phyloP scores from a whole-genome alignment of 2,329 filamentous ascomycete genomes.

The Drechslerella coelobrocha region DNA sequence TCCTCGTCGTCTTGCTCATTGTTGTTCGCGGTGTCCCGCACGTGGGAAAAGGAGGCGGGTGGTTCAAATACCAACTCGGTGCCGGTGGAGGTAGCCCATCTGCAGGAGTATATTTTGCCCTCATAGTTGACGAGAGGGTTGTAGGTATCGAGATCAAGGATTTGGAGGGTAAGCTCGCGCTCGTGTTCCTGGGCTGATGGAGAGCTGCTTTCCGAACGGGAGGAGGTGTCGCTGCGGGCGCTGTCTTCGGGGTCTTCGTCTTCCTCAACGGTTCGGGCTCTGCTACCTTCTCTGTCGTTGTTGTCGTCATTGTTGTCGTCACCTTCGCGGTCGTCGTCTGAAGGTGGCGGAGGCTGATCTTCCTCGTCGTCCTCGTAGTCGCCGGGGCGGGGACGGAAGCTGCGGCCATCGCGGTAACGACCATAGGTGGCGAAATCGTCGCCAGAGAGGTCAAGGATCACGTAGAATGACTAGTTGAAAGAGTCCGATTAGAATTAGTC shows the following conservation, averaged over 20 bases:
- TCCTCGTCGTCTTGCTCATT: background rate
- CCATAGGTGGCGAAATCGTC: constrained; percentile 48
- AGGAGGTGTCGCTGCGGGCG: background rate
- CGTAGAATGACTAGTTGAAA: constrained; percentile 49
- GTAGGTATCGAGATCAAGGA: constrained; percentile 21
- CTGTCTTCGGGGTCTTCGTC: background rate
- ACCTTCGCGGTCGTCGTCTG: constrained; percentile 4
- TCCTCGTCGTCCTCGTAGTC: constrained; percentile 28
- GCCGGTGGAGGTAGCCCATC: constrained; percentile 18
- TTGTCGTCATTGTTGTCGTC: background rate
- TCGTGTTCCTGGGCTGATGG: background rate
- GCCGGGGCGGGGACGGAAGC: constrained; percentile 26
- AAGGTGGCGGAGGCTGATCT: background rate
- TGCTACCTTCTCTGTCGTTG: background rate
- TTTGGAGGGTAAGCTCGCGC: constrained; percentile 24
- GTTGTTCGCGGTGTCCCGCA: background rate
- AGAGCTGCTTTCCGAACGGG: background rate
- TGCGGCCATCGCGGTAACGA: constrained; percentile 40
- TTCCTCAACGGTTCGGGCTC: background rate
- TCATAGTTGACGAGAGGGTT: constrained; percentile 38
- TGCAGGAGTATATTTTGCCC: constrained; percentile 39
- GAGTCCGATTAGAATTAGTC: too few species aligned
- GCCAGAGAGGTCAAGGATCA: constrained; percentile 46
- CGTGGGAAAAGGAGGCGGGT: background rate
- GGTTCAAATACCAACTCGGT: constrained; percentile 37